Percentiles rank a stretch among this genome's conserved stretches.
Conservation (phyloP, 352 stramenopile genomes). For the Elongisporangium undulatum region DNA sequence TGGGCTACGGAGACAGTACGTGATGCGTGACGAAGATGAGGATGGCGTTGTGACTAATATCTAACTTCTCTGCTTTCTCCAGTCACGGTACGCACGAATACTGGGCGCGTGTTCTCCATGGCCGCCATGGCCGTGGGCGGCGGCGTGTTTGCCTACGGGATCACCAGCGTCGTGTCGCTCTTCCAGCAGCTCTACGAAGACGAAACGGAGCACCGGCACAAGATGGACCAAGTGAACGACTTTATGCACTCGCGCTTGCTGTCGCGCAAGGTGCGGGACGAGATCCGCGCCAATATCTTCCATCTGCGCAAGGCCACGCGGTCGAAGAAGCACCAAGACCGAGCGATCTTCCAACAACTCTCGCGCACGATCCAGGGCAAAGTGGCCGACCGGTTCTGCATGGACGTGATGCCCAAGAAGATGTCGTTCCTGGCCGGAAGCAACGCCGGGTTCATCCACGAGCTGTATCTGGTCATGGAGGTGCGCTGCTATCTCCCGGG, state of each 20-base stretch:
- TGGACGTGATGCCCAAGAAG: conserved; percentile 61
- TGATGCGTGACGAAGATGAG: conserved; percentile 3
- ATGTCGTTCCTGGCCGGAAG: conserved; percentile 73
- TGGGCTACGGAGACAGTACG: conserved; percentile 75
- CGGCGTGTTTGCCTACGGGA: conserved; percentile 83
- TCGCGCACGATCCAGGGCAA: conserved; percentile 66
- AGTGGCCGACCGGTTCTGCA: conserved; percentile 66
- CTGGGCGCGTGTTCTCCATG: conserved; percentile 62
- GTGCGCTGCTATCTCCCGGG: conserved; percentile 69
- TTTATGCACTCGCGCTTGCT: conserved; percentile 68
- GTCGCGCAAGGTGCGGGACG: conserved; percentile 60
- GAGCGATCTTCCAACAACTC: conserved; percentile 62
- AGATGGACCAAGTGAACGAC: conserved; percentile 76
- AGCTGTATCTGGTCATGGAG: conserved; percentile 71
- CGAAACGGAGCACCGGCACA: conserved; percentile 56
- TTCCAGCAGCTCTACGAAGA: conserved; percentile 74
- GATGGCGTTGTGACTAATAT: background rate
- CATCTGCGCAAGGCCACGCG: conserved; percentile 69
- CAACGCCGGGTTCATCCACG: conserved; percentile 75
- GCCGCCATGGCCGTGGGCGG: conserved; percentile 67
- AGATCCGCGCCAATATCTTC: conserved; percentile 78
- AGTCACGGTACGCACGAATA: conserved; percentile 73
- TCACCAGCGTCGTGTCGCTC: conserved; percentile 77
- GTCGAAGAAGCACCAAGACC: conserved; percentile 64
- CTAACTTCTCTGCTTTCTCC: conserved; percentile 4